These are phyloP conservation scores for Nasturtium officinale DNA, from an alignment of 345 rosid genomes.

Conservation along the genomic window DNA sequence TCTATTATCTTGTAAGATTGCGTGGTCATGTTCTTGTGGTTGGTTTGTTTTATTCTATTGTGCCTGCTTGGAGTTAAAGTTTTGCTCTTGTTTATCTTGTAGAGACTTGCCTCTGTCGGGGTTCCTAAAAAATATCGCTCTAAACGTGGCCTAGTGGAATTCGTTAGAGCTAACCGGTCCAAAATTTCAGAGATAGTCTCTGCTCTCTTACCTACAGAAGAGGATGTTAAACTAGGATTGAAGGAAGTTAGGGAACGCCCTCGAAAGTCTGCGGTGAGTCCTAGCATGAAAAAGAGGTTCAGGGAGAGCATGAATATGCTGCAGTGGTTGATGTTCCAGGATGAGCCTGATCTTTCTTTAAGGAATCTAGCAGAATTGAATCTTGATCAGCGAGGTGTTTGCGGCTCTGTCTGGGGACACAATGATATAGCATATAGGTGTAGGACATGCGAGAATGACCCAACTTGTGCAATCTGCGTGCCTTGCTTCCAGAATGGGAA, in stretches of 20 bases:
- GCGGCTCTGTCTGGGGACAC: constrained; percentile 95
- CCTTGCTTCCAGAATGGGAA: constrained; percentile 87
- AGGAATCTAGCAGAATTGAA: constrained; percentile 52
- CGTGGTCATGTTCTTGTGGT: constrained; percentile 13
- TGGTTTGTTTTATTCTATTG: neutral
- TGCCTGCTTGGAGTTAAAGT: constrained; percentile 13
- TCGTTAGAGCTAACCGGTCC: constrained; percentile 47
- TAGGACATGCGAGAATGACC: constrained; percentile 81
- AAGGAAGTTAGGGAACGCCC: constrained; percentile 44
- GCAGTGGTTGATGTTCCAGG: constrained; percentile 87
- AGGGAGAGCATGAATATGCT: constrained; percentile 71
- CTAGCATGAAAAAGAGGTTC: constrained; percentile 48
- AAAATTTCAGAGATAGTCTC: constrained; percentile 54
- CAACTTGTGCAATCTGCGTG: constrained; percentile 95
- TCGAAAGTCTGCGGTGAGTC: constrained; percentile 34
- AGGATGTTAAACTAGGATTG: constrained; percentile 54
- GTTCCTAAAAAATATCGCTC: constrained; percentile 58
- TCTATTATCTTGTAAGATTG: constrained; percentile 3
- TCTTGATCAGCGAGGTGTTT: constrained; percentile 76
- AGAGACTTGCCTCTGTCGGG: constrained; percentile 74
- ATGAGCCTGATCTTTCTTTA: constrained; percentile 57
- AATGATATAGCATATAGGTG: constrained; percentile 91
- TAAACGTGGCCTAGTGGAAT: constrained; percentile 57
- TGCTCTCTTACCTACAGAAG: constrained; percentile 68
- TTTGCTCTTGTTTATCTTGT: constrained; percentile 30